These are phyloP conservation scores for Yarrowia keelungensis DNA, from an alignment of 805 yeast species.

Conservation along the genomic window DNA sequence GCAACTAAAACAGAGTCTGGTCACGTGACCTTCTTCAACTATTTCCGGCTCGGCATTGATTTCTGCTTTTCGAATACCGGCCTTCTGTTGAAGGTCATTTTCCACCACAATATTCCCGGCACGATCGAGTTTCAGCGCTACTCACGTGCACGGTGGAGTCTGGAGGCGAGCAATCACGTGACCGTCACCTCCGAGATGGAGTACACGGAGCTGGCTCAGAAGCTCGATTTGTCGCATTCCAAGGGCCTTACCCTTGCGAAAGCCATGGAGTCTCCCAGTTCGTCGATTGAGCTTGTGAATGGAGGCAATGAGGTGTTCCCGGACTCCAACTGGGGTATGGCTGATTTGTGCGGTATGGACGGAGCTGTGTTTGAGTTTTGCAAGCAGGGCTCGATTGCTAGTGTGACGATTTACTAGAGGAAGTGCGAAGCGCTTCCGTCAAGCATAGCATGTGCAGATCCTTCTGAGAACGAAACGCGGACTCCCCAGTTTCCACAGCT, in stretches of 20 bases:
- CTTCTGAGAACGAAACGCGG: too few relatives aligned
- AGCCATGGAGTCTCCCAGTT: slow-evolving; percentile 24
- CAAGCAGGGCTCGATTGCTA: slow-evolving; percentile 17
- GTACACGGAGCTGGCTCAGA: slow-evolving; percentile 20
- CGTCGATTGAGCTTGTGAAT: slow-evolving; percentile 26
- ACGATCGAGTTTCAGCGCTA: slow-evolving; percentile 29
- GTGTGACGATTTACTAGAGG: slow-evolving; percentile 20
- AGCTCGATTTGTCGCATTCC: slow-evolving; percentile 15
- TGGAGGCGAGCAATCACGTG: slow-evolving; percentile 4
- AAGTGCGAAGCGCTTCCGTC: too few relatives aligned
- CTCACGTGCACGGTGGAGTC: slow-evolving; percentile 1
- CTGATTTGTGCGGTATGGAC: slow-evolving; percentile 28
- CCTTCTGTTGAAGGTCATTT: slow-evolving; percentile 6
- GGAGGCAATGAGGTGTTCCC: slow-evolving; percentile 25
- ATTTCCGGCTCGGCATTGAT: slow-evolving; percentile 26
- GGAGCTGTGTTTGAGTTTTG: slow-evolving; percentile 32
- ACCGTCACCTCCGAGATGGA: slow-evolving; percentile 25
- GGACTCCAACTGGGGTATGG: slow-evolving; percentile 33
- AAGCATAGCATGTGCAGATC: too few relatives aligned
- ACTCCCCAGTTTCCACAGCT: too few relatives aligned
- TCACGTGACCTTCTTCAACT: slow-evolving; percentile 34
- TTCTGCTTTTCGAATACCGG: slow-evolving; percentile 19
- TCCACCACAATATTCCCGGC: slow-evolving; percentile 27
- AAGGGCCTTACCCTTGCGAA: slow-evolving; percentile 25
- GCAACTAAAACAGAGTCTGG: background rate